Conservation (phyloP, 2,329 filamentous ascomycete genomes). For the Aspergillus fumigatus region DNA sequence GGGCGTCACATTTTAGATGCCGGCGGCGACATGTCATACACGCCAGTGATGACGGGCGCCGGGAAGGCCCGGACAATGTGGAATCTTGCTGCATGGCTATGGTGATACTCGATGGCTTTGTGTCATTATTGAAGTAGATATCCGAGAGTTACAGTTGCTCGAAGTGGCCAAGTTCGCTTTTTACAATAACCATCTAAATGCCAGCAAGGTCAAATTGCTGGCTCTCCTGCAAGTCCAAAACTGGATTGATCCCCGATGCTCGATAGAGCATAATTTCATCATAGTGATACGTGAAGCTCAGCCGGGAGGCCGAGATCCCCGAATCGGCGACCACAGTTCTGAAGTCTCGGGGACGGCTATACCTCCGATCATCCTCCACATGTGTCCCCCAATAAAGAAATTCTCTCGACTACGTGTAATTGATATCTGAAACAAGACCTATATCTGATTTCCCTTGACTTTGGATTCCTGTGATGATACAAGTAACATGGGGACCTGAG, state of each 20-base stretch:
- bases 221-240: neutral
- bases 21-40: slow-evolving; percentile 28
- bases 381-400: neutral
- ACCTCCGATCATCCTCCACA: neutral
- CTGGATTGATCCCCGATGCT: neutral
- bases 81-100: slow-evolving; percentile 6
- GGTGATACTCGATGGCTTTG: neutral
- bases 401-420: neutral
- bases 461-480: neutral
- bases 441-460: neutral
- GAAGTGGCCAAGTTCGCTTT: neutral
- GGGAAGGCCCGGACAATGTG: slow-evolving; percentile 1
- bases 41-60: slow-evolving; percentile 15
- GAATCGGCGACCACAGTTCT: slow-evolving; percentile 16
- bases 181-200: neutral
- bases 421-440: neutral
- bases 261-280: neutral
- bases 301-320: slow-evolving; percentile 11
- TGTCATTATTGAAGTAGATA: neutral
- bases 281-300: slow-evolving; percentile 3
- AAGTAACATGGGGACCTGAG: neutral
- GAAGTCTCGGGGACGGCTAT: neutral
- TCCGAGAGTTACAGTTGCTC: neutral
- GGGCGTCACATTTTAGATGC: slow-evolving; percentile 45
- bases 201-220: neutral